Percentiles rank a stretch among this genome's conserved stretches.
phyloP scores from a whole-genome alignment of 2,329 filamentous ascomycete species.

The Monilinia vaccinii-corymbosi region DNA sequence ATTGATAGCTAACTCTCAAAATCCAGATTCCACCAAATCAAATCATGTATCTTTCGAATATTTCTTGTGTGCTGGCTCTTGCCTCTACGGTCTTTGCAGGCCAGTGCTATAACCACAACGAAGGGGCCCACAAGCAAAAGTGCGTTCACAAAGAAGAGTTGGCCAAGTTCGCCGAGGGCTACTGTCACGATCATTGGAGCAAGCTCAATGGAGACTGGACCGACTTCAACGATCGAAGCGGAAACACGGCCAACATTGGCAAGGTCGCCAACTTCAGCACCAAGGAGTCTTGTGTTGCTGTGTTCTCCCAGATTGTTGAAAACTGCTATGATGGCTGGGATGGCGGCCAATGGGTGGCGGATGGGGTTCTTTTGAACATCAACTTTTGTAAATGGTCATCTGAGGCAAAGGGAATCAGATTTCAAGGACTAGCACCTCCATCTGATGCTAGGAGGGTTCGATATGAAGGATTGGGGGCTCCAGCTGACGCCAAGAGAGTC shows the following conservation, averaged over 20 bases:
- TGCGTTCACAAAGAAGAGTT: neutral
- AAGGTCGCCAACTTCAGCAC: neutral
- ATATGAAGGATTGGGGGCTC: neutral
- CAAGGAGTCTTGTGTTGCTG: neutral
- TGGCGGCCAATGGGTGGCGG: neutral
- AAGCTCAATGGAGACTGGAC: neutral
- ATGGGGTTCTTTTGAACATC: neutral
- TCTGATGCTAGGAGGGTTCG: neutral
- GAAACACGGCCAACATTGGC: neutral
- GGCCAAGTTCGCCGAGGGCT: neutral
- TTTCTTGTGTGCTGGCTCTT: neutral
- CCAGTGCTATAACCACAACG: neutral
- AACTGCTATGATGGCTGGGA: neutral
- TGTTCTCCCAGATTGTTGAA: neutral
- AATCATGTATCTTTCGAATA: neutral
- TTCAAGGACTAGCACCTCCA: neutral
- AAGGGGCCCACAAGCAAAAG: neutral
- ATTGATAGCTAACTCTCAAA: neutral
- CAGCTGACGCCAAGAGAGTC: neutral
- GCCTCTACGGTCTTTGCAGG: neutral
- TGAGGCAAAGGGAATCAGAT: neutral
- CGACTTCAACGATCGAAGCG: neutral
- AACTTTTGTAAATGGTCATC: neutral
- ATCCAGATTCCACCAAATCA: neutral
- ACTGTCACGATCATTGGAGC: neutral